A percentile compares a stretch with the other conserved stretches of the same genome.
phyloP scores from a whole-genome alignment of 2,329 filamentous ascomycete species.

The Chaetomium strumarium region DNA sequence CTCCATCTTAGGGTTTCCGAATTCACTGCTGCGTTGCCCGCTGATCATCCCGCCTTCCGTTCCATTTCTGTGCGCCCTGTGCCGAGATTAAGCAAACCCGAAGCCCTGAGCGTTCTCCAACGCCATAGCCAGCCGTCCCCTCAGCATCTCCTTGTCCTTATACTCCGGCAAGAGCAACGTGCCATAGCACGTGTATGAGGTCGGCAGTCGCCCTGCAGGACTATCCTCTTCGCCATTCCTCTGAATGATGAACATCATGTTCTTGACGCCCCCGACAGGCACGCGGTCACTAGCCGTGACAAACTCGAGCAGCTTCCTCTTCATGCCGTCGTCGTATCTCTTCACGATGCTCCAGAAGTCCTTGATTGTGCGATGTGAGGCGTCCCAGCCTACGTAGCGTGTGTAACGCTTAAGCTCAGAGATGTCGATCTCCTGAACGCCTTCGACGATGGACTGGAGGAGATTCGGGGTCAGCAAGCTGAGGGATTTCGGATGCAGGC shows the following conservation, averaged over 20 bases:
- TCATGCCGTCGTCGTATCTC: constrained; percentile 60
- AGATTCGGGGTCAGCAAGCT: constrained; percentile 63
- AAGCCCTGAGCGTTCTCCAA: constrained; percentile 86
- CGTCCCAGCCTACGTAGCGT: constrained; percentile 76
- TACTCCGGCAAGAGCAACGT: constrained; percentile 84
- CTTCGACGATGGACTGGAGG: constrained; percentile 76
- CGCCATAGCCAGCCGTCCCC: constrained; percentile 73
- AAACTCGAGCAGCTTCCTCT: constrained; percentile 77
- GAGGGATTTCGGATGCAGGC: constrained; percentile 65
- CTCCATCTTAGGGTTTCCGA: no score
- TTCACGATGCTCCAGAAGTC: constrained; percentile 83
- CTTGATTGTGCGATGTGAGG: constrained; percentile 60
- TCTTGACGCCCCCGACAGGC: constrained; percentile 77
- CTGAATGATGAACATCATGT: constrained; percentile 78
- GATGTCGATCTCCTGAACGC: constrained; percentile 74
- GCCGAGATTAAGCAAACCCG: constrained; percentile 61
- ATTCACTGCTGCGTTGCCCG: no score
- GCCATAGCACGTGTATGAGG: constrained; percentile 89
- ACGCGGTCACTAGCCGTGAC: constrained; percentile 90
- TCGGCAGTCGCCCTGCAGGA: constrained; percentile 57
- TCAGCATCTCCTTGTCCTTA: constrained; percentile 60
- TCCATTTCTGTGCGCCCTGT: no score
- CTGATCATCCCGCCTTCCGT: no score
- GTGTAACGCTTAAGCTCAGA: constrained; percentile 62
- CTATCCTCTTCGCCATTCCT: constrained; percentile 61